Conservation (phyloP, 805 yeast species). For the Komagataella pseudopastoris region DNA sequence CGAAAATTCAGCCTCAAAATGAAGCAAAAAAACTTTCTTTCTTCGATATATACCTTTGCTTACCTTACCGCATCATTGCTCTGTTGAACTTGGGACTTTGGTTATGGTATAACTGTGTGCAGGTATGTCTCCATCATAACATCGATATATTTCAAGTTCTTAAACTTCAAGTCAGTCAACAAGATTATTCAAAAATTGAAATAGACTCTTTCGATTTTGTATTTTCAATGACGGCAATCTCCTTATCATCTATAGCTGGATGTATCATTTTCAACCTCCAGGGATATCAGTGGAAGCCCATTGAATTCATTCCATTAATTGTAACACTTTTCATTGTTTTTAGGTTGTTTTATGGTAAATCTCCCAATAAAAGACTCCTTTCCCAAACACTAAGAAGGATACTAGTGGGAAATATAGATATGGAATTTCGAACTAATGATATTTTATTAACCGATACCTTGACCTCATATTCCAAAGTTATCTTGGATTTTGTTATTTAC, state of each 20-base stretch:
- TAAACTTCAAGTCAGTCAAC: conserved; percentile 14
- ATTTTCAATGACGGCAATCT: conserved; percentile 14
- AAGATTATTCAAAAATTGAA: conserved; percentile 1
- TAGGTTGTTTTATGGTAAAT: conserved; percentile 19
- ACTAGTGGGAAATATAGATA: conserved; percentile 43
- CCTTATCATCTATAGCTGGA: conserved; percentile 9
- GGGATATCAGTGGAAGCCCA: conserved; percentile 12
- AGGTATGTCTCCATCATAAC: conserved; percentile 20
- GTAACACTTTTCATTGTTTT: conserved; percentile 21
- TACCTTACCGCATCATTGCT: conserved; percentile 37
- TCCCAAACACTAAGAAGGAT: conserved; percentile 38
- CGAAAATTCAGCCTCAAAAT: background rate
- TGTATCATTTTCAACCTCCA: conserved; percentile 9
- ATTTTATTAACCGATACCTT: conserved; percentile 74
- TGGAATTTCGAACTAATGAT: conserved; percentile 56
- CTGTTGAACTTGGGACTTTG: conserved; percentile 35
- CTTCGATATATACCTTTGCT: conserved; percentile 25
- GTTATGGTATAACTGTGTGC: conserved; percentile 37
- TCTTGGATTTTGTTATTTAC: conserved; percentile 57
- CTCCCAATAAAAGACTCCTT: conserved; percentile 29
- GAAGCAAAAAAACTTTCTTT: background rate
- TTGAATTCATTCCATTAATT: conserved; percentile 23
- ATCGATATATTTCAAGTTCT: conserved; percentile 33
- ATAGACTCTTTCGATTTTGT: conserved; percentile 14
- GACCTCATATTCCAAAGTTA: conserved; percentile 66